Percentiles rank a stretch among this genome's conserved stretches.
These are phyloP conservation scores for Fusarium sublunatum DNA, from an alignment of 2,329 filamentous ascomycete species.

Conservation along the genomic window DNA sequence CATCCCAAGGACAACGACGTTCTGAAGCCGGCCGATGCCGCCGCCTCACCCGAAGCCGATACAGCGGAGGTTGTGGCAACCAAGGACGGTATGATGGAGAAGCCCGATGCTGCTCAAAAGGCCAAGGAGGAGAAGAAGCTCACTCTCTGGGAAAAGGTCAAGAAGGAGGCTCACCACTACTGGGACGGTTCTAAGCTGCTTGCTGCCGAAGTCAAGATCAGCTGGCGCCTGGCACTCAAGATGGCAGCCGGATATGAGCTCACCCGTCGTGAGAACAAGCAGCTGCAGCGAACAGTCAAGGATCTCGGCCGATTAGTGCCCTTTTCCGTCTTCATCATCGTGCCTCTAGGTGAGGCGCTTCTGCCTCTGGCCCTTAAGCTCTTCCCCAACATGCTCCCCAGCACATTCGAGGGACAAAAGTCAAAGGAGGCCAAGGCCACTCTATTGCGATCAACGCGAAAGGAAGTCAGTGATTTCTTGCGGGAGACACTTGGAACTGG, in stretches of 20 bases:
- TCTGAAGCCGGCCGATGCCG: constrained; percentile 42
- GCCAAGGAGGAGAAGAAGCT: constrained; percentile 84
- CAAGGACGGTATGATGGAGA: constrained; percentile 68
- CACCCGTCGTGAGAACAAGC: constrained; percentile 90
- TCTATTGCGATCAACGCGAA: constrained; percentile 83
- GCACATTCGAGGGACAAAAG: constrained; percentile 93
- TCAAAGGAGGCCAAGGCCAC: constrained; percentile 90
- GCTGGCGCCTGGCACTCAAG: constrained; percentile 88
- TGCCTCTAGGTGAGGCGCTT: constrained; percentile 93
- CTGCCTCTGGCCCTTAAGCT: constrained; percentile 91
- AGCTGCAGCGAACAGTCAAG: constrained; percentile 92
- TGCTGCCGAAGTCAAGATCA: constrained; percentile 92
- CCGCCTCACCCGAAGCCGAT: constrained; percentile 51
- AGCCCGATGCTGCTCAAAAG: constrained; percentile 65
- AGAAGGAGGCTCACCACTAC: constrained; percentile 93
- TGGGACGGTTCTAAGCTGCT: constrained; percentile 98
- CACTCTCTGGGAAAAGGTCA: constrained; percentile 90
- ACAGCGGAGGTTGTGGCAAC: constrained; percentile 59
- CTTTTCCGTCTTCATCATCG: constrained; percentile 96
- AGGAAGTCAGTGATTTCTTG: constrained; percentile 92
- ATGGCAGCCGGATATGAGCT: constrained; percentile 99
- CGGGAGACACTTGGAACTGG: constrained; percentile 91
- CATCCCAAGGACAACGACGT: constrained; percentile 22
- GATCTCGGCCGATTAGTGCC: constrained; percentile 93
- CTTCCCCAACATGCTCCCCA: constrained; percentile 97